Conservation (phyloP, 2,329 filamentous ascomycete species). For the Fusarium humuli region DNA sequence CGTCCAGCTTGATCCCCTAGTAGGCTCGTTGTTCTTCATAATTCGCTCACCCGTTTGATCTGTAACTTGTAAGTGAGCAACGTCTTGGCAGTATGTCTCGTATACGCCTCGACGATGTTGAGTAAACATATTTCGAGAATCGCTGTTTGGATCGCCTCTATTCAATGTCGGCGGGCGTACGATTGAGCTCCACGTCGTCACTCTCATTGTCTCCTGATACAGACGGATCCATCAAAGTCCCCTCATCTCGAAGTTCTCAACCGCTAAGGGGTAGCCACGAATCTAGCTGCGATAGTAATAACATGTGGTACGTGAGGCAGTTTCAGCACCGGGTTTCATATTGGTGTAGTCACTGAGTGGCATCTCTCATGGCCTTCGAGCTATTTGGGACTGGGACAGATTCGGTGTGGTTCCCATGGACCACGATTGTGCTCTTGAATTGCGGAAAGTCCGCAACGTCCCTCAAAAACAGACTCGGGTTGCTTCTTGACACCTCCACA, state of each 20-base stretch:
- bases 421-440: conserved; percentile 29
- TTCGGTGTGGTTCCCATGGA: conserved; percentile 35
- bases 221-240: conserved; percentile 6
- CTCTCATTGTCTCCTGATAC: conserved; percentile 18
- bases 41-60: conserved; percentile 33
- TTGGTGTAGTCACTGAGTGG: conserved; percentile 31
- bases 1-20: neutral
- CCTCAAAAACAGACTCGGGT: conserved; percentile 31
- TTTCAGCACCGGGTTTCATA: conserved; percentile 20
- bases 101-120: conserved; percentile 16
- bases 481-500: conserved; percentile 39
- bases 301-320: conserved; percentile 14
- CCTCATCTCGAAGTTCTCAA: conserved; percentile 15
- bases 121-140: conserved; percentile 31
- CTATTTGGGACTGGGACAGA: conserved; percentile 1
- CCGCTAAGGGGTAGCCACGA: conserved; percentile 21
- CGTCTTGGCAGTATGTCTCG: conserved; percentile 7
- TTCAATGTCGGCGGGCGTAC: conserved; percentile 38
- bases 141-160: conserved; percentile 37
- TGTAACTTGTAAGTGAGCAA: conserved; percentile 12
- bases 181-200: conserved; percentile 25
- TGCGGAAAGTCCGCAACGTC: conserved; percentile 33
- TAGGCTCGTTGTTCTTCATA: conserved; percentile 34
- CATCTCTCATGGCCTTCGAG: conserved; percentile 19
- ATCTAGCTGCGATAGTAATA: conserved; percentile 29